These are phyloP conservation scores for Borovskyia barvae DNA, from an alignment of 208 protist species.

Conservation along the genomic window DNA sequence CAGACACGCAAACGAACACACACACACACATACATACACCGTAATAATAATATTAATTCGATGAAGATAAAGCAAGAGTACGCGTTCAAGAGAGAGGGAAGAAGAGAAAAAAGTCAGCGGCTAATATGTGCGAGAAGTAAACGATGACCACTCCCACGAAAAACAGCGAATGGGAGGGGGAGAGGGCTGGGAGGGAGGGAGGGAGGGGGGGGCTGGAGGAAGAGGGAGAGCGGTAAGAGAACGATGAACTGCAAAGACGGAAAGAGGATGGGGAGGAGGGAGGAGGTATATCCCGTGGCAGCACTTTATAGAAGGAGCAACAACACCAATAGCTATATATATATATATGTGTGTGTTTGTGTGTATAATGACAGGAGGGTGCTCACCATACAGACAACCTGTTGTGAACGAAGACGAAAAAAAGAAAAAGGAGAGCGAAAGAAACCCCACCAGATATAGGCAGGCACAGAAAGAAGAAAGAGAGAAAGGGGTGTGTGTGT, in stretches of 20 bases:
- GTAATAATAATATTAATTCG: not conserved
- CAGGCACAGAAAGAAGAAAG: not conserved
- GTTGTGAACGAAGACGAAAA: no score
- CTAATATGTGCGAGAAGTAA: not conserved
- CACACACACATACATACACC: not conserved
- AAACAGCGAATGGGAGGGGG: not conserved
- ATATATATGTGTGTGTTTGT: no score
- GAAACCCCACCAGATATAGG: not conserved
- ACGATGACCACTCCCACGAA: not conserved
- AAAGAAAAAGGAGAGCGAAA: not conserved
- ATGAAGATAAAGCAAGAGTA: constrained; percentile 3
- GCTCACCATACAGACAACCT: no score
- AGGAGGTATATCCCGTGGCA: no score
- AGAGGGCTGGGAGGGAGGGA: not conserved
- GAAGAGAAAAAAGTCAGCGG: not conserved
- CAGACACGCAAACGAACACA: not conserved
- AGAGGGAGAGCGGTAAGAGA: not conserved
- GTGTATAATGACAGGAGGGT: no score
- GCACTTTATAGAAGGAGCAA: no score
- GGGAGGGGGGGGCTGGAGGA: not conserved
- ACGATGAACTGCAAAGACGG: not conserved
- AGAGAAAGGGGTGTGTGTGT: not conserved
- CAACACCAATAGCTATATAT: no score
- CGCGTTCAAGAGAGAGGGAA: not conserved
- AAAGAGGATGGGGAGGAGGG: no score